These are phyloP conservation scores for Candida hungchunana DNA, from an alignment of 805 yeast genomes.

Conservation along the genomic window DNA sequence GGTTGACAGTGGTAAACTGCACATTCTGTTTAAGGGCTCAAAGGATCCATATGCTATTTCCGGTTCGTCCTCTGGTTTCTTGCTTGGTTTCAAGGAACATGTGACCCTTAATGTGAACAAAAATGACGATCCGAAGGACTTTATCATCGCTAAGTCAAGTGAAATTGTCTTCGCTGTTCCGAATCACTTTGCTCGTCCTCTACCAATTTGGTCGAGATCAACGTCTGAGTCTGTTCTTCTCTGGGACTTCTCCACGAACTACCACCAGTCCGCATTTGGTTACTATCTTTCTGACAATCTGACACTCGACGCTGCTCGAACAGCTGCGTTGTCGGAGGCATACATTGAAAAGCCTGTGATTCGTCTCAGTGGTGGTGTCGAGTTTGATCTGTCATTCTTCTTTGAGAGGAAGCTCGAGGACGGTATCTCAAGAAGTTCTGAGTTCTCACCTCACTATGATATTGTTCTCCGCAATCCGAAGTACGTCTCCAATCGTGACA, in stretches of 20 bases:
- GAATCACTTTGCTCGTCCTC: conserved; percentile 53
- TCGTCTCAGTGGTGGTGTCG: conserved; percentile 55
- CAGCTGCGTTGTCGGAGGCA: conserved; percentile 21
- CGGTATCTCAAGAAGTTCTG: conserved; percentile 35
- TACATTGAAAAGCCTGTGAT: conserved; percentile 52
- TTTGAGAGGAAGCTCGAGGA: conserved; percentile 42
- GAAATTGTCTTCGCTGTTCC: conserved; percentile 71
- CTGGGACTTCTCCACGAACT: conserved; percentile 38
- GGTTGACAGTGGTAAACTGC: conserved; percentile 46
- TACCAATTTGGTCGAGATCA: conserved; percentile 56
- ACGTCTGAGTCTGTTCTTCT: conserved; percentile 41
- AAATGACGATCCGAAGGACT: conserved; percentile 61
- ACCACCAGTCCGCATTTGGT: conserved; percentile 43
- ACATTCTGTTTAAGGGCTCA: conserved; percentile 67
- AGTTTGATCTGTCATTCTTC: conserved; percentile 52
- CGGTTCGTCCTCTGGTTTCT: conserved; percentile 69
- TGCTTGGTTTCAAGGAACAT: conserved; percentile 63
- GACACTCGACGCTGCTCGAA: conserved; percentile 17
- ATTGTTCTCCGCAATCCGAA: conserved; percentile 54
- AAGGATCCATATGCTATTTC: conserved; percentile 73
- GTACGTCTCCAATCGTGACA: conserved; percentile 38
- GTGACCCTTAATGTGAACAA: conserved; percentile 60
- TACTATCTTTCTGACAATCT: conserved; percentile 37
- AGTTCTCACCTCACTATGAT: conserved; percentile 57
- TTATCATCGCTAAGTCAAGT: conserved; percentile 60